Conservation (phyloP, 2,329 filamentous ascomycete genomes). For the Lachnellula occidentalis region DNA sequence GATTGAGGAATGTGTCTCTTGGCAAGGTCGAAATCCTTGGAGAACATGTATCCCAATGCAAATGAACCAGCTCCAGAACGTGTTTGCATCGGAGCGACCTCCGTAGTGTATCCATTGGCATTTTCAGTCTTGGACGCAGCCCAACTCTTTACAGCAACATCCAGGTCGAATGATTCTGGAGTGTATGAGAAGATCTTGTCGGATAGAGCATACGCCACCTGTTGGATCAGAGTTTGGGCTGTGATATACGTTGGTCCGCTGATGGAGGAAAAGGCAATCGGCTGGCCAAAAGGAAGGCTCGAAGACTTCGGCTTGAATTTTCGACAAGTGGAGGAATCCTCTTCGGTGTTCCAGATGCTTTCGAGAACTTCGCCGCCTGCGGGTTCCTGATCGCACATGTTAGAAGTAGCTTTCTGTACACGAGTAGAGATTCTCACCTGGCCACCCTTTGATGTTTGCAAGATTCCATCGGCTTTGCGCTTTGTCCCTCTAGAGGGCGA, state of each 20-base stretch:
- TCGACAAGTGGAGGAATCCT: slow-evolving; percentile 20
- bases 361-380: slow-evolving; percentile 22
- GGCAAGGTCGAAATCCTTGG: slow-evolving; percentile 86
- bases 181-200: slow-evolving; percentile 98
- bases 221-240: slow-evolving; percentile 88
- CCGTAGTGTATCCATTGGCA: slow-evolving; percentile 72
- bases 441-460: slow-evolving; percentile 14
- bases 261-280: slow-evolving; percentile 54
- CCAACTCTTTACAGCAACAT: slow-evolving; percentile 78
- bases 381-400: slow-evolving; percentile 20
- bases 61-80: slow-evolving; percentile 84
- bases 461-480: slow-evolving; percentile 24
- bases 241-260: slow-evolving; percentile 88
- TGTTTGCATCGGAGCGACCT: slow-evolving; percentile 77
- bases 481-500: slow-evolving; percentile 20
- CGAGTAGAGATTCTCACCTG: slow-evolving; percentile 9
- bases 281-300: slow-evolving; percentile 52
- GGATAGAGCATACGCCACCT: slow-evolving; percentile 89
- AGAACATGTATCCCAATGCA: slow-evolving; percentile 95
- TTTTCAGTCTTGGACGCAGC: slow-evolving; percentile 64
- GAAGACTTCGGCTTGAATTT: slow-evolving; percentile 38
- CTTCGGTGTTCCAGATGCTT: slow-evolving; percentile 28
- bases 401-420: not conserved
- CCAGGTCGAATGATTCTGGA: slow-evolving; percentile 86
- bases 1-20: slow-evolving; percentile 91